These are phyloP conservation scores for Sordaria brevicollis DNA, from an alignment of 495 filamentous ascomycete species.

Conservation along the genomic window DNA sequence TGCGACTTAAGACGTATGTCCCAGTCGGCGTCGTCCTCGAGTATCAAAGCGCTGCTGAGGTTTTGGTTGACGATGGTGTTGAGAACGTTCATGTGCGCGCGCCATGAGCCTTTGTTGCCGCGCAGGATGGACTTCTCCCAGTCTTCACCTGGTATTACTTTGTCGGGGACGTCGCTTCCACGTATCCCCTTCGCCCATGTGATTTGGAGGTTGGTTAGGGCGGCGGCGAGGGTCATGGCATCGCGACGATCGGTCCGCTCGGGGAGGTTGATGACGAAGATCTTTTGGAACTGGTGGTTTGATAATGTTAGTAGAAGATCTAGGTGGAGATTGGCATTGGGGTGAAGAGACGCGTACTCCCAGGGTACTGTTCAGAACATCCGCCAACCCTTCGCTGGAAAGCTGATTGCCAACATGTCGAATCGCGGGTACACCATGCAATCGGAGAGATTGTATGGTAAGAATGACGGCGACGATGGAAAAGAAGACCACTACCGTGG, in stretches of 20 bases:
- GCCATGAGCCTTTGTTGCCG: conserved; percentile 35
- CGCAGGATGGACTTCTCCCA: conserved; percentile 7
- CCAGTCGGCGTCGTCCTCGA: conserved; percentile 45
- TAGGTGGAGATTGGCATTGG: too few relatives aligned
- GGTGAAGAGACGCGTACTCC: conserved; percentile 12
- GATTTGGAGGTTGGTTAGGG: conserved; percentile 39
- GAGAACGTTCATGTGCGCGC: conserved; percentile 36
- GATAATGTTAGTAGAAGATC: not conserved
- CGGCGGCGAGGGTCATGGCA: conserved; percentile 43
- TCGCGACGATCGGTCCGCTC: conserved; percentile 53
- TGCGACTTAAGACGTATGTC: conserved; percentile 34
- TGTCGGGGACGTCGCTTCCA: conserved; percentile 30
- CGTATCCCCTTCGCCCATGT: conserved; percentile 45
- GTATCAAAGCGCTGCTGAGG: conserved; percentile 31
- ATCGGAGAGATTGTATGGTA: not conserved
- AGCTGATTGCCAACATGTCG: conserved; percentile 1
- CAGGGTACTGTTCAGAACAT: conserved; percentile 20
- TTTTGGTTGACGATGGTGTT: conserved; percentile 23
- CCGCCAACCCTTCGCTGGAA: not conserved
- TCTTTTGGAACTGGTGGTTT: conserved; percentile 42
- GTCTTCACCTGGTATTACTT: conserved; percentile 16
- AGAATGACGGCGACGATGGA: conserved; percentile 1
- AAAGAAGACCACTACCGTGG: not conserved
- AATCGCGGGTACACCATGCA: not conserved
- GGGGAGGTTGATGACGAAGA: conserved; percentile 53